Conservation (phyloP, 129 eudicot species). For the Pulicaria dysenterica region DNA sequence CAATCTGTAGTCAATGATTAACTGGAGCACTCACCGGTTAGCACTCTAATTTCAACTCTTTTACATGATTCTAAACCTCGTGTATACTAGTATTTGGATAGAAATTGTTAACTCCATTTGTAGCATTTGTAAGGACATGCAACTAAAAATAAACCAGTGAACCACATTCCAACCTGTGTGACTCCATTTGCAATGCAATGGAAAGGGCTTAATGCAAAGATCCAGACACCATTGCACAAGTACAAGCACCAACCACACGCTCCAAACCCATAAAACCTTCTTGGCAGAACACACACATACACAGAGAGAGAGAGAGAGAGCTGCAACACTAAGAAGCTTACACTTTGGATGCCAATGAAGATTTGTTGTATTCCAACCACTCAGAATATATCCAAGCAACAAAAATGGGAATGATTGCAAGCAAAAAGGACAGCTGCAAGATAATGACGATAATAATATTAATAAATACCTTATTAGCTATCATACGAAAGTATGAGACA, state of each 20-base stretch:
- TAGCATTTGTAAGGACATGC: neutral
- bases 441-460: neutral
- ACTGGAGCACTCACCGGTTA: constrained; percentile 11
- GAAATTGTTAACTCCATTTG: neutral
- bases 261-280: neutral
- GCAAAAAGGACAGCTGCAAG: constrained; percentile 81
- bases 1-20: constrained; percentile 4
- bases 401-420: constrained; percentile 78
- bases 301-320: neutral
- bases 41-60: neutral
- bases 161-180: constrained; percentile 14
- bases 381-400: constrained; percentile 93
- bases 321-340: constrained; percentile 39
- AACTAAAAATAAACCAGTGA: neutral
- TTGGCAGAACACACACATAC: neutral
- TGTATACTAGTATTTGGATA: neutral
- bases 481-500: constrained; percentile 13
- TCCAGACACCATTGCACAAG: neutral
- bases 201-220: constrained; percentile 12
- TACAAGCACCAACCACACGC: constrained; percentile 16
- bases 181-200: neutral
- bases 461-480: neutral
- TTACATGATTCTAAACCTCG: neutral
- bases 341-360: constrained; percentile 73
- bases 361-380: constrained; percentile 75